A percentile compares a stretch with the other conserved stretches of the same genome.
Conservation (phyloP, 1,284 basidiomycete genomes). For the Melampsora abietis-canadensis region DNA sequence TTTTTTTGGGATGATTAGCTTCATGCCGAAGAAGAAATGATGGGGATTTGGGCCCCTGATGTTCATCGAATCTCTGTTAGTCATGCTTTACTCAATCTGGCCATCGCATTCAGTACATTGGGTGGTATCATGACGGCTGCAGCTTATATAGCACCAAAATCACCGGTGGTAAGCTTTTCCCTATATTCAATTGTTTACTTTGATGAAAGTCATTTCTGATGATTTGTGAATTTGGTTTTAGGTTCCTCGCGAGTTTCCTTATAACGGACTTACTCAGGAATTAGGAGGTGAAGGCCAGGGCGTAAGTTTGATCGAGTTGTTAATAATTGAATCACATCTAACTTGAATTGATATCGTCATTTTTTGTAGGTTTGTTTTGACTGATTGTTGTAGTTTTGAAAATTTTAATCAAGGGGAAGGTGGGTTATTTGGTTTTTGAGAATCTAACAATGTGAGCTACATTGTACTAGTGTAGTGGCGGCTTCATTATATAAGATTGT, state of each 20-base stretch:
- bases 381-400: neutral
- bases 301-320: neutral
- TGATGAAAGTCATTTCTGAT: neutral
- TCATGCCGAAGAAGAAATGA: conserved; percentile 40
- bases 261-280: conserved; percentile 13
- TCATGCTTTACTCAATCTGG: conserved; percentile 8
- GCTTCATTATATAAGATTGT: neutral
- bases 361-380: neutral
- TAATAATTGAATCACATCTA: neutral
- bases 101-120: conserved; percentile 16
- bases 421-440: neutral
- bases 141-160: conserved; percentile 2
- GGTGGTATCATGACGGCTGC: neutral
- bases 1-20: neutral
- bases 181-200: neutral
- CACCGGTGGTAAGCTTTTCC: conserved; percentile 19
- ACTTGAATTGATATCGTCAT: too few species aligned
- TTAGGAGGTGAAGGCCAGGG: conserved; percentile 17
- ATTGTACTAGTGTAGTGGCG: neutral
- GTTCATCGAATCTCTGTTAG: conserved; percentile 23
- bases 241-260: conserved; percentile 24
- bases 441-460: neutral
- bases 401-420: neutral
- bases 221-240: neutral
- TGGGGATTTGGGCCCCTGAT: conserved; percentile 33